Evolutionary conservation across 1,284 basidiomycete genomes (phyloP).

Genomic region (Pseudozyma hubeiensis): DNA sequence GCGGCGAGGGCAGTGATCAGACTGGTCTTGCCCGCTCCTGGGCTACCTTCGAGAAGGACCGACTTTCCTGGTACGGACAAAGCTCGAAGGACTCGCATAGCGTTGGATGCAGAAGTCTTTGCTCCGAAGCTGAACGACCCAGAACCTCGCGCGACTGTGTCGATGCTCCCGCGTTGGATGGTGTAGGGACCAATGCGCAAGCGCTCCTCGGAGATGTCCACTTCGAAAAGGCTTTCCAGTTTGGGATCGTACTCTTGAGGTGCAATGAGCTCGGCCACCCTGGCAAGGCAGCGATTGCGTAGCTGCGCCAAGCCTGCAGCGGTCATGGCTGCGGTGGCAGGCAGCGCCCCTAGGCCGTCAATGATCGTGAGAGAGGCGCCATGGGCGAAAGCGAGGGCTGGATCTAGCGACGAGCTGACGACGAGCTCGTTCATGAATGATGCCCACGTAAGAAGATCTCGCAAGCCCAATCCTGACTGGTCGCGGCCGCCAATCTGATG

Average conservation of each 20-base stretch:
- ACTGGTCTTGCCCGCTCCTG: slow-evolving; percentile 99
- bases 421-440: slow-evolving; percentile 81
- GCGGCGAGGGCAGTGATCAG: slow-evolving; percentile 88
- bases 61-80: slow-evolving; percentile 86
- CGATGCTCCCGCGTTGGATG: slow-evolving; percentile 74
- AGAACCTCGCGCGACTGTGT: slow-evolving; percentile 49
- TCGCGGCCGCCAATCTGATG: slow-evolving; percentile 76
- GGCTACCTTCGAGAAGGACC: slow-evolving; percentile 94
- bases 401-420: slow-evolving; percentile 41
- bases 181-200: slow-evolving; percentile 82
- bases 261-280: slow-evolving; percentile 69
- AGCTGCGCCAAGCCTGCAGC: slow-evolving; percentile 77
- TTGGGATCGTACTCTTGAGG: slow-evolving; percentile 38
- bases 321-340: slow-evolving; percentile 69
- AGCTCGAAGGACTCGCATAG: slow-evolving; percentile 88
- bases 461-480: slow-evolving; percentile 72
- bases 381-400: slow-evolving; percentile 67
- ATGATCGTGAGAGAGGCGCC: slow-evolving; percentile 70
- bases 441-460: slow-evolving; percentile 95
- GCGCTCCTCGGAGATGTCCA: slow-evolving; percentile 59
- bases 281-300: slow-evolving; percentile 69
- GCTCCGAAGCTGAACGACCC: slow-evolving; percentile 82
- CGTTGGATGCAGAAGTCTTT: slow-evolving; percentile 88
- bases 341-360: slow-evolving; percentile 69
- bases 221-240: slow-evolving; percentile 70